Base-by-base conservation (phyloP, 1,284 basidiomycete genomes). In the Cystobasidium slooffiae region DNA sequence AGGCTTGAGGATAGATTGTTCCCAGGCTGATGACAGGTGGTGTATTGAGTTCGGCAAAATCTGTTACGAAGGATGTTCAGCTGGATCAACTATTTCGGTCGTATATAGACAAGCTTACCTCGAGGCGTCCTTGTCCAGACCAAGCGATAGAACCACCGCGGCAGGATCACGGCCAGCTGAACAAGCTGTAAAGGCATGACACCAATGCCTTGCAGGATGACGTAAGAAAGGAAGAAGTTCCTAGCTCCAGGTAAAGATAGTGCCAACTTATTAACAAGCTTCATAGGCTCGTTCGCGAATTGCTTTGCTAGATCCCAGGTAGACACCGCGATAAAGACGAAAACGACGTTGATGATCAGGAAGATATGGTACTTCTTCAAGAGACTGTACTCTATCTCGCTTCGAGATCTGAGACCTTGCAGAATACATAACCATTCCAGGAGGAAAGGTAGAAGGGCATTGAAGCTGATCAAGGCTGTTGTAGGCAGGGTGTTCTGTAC, bases 11-110 rank as follows among this genome's bases (percentile, higher is more conserved):
- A 56, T 79, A 80, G 4, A 80, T 77, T 79, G 83, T 83, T 70
- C 94, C 94, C 78, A 97, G 95, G 82, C 97, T 94, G 82, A 98
- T 91, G 88, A 93, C 92, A 0, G 96, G 94, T 12, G 96, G 95
- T 0, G 94, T 93, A 80, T 98, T 97, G n/a, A 97, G 86, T 82
- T 97, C 94, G 9, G 95, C 95, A 79, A 90, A 95, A 80, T 98
- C 95, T 91, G 78, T 44, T 59, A 20, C 24, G 56, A 37, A 44
- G 16, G 9, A 39, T 22, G 46, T 39, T 41, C 12, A 68, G 61
- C 41, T 73, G 16, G 37, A 16, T 16, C 44, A 0, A 31, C n/a
- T 47, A 7, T 37, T 20, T 51, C 65, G 18, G 1, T 9, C 18
- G 16, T 46, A 46, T 31, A 44, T 66, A 31, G 46, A 22, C 7